A percentile compares a stretch with the other conserved stretches of the same genome.
phyloP scores from a whole-genome alignment of 2,329 filamentous ascomycete genomes.

The Coccinonectria pachysandricola region DNA sequence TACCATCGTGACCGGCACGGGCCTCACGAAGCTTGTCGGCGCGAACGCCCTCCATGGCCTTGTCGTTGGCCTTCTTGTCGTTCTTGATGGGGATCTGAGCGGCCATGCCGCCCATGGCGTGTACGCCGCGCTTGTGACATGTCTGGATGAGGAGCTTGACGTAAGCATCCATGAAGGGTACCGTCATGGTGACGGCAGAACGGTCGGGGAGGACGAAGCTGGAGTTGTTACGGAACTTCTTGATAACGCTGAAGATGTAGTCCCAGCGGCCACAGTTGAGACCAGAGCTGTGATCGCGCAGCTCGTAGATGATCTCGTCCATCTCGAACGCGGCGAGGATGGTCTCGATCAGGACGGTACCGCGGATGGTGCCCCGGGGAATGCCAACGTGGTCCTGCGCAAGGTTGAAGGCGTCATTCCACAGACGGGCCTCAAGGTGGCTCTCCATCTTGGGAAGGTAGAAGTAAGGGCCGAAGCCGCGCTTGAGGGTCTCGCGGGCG shows the following conservation, averaged over 20 bases:
- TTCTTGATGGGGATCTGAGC: conserved; percentile 99
- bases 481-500: conserved; percentile 74
- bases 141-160: conserved; percentile 95
- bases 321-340: conserved; percentile 98
- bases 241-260: conserved; percentile 99
- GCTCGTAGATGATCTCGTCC: conserved; percentile 99
- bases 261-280: conserved; percentile 99
- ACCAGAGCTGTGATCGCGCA: conserved; percentile 89
- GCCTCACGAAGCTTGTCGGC: conserved; percentile 96
- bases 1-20: conserved; percentile 87
- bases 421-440: conserved; percentile 90
- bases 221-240: conserved; percentile 94
- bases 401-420: conserved; percentile 97
- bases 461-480: conserved; percentile 87
- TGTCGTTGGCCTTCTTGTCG: conserved; percentile 80
- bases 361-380: conserved; percentile 82
- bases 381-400: conserved; percentile 89
- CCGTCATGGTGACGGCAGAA: conserved; percentile 87
- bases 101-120: conserved; percentile 98
- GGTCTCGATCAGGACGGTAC: conserved; percentile 93
- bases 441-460: conserved; percentile 98
- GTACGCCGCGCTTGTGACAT: conserved; percentile 92
- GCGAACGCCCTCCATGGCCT: conserved; percentile 85
- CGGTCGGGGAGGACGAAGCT: conserved; percentile 92
- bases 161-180: conserved; percentile 96